Conservation (phyloP, 2,329 filamentous ascomycete genomes). For the Bretziella fagacearum region DNA sequence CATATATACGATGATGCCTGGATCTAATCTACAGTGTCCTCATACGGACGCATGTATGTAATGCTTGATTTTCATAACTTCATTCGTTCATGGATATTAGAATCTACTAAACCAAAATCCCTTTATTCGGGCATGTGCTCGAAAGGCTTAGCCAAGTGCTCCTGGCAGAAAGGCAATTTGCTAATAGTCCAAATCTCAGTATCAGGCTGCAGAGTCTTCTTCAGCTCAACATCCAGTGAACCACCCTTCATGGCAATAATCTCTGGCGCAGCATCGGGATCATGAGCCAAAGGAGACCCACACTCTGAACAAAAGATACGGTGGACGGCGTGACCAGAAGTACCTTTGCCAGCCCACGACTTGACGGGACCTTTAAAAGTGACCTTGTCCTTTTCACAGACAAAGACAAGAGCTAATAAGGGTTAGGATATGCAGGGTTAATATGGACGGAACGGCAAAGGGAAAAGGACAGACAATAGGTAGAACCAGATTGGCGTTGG, state of each 20-base stretch:
- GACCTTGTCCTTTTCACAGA: conserved; percentile 50
- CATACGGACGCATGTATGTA: no score
- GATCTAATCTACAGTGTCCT: no score
- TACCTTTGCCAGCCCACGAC: conserved; percentile 42
- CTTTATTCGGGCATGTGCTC: conserved; percentile 43
- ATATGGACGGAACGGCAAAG: not conserved
- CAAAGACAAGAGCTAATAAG: conserved; percentile 40
- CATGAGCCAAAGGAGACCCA: conserved; percentile 52
- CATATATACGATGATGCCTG: not conserved
- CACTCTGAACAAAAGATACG: conserved; percentile 54
- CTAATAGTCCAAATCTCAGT: conserved; percentile 53
- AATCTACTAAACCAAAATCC: not conserved
- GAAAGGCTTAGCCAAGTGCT: conserved; percentile 46
- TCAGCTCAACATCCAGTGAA: conserved; percentile 44
- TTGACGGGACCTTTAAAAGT: conserved; percentile 46
- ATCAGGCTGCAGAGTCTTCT: conserved; percentile 51
- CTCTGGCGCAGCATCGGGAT: conserved; percentile 50
- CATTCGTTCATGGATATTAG: not conserved
- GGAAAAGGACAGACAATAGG: conserved; percentile 37
- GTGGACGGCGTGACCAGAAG: conserved; percentile 46
- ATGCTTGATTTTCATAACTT: not conserved
- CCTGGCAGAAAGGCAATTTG: conserved; percentile 55
- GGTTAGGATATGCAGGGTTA: not conserved
- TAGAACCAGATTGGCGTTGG: conserved; percentile 52
- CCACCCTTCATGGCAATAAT: conserved; percentile 56